These are phyloP conservation scores for Penicillium freii DNA, from an alignment of 2,329 filamentous ascomycete genomes.

Conservation along the genomic window DNA sequence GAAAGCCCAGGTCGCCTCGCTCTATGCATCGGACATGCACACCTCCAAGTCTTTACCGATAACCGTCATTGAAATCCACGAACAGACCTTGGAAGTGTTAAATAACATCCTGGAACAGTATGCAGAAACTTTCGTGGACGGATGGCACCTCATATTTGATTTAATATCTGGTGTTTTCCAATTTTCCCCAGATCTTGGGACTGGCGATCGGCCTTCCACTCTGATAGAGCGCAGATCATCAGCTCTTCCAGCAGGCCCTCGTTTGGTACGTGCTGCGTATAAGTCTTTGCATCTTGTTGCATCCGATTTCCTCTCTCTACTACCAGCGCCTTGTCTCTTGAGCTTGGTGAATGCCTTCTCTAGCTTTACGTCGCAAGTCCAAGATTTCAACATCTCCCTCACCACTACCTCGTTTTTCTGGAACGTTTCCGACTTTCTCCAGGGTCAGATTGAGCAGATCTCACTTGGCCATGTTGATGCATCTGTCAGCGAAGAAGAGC, in stretches of 20 bases:
- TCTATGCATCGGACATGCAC: conserved; percentile 56
- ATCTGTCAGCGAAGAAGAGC: conserved; percentile 55
- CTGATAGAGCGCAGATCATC: conserved; percentile 20
- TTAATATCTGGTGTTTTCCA: conserved; percentile 81
- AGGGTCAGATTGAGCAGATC: conserved; percentile 48
- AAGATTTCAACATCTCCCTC: conserved; percentile 92
- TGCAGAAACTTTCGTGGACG: conserved; percentile 76
- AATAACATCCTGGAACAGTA: conserved; percentile 82
- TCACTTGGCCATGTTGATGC: conserved; percentile 39
- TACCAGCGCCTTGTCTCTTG: conserved; percentile 68
- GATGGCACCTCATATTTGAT: conserved; percentile 83
- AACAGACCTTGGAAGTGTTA: conserved; percentile 73
- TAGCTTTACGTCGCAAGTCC: conserved; percentile 82
- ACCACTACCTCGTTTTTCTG: conserved; percentile 95
- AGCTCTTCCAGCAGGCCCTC: conserved; percentile 55
- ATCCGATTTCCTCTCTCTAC: conserved; percentile 82
- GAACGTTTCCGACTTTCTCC: conserved; percentile 87
- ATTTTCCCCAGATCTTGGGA: conserved; percentile 39
- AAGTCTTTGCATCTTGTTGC: conserved; percentile 87
- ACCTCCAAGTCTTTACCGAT: conserved; percentile 58
- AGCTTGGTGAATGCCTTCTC: conserved; percentile 83
- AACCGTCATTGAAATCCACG: conserved; percentile 76
- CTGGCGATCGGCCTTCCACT: conserved; percentile 12
- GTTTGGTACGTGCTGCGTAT: conserved; percentile 82
- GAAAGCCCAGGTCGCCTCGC: conserved; percentile 57